Evolutionary conservation across 1,139 yeast species (phyloP), one percentile per base, ranked within the genome.

Genomic region (Candida mesenterica): DNA sequence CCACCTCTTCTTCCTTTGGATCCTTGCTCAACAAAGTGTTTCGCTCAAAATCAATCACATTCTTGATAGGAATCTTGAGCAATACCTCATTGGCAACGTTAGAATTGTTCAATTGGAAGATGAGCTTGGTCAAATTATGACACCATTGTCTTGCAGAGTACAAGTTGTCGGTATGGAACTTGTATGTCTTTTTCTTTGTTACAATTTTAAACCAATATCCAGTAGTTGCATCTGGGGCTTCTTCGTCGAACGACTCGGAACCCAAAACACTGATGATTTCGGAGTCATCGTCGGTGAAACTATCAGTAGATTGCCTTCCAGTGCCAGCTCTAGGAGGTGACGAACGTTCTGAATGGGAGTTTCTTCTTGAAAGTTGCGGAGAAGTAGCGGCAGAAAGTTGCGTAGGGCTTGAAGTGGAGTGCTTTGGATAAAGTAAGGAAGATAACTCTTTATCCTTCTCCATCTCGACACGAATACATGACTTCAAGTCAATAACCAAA

Each of bases 121-220:
- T 79, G 39, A 83, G 81, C 50, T 85, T 86, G 43, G 86, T 85
- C 32, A 90, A 61, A 13, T 75, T 66, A 40, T 81, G 81, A 32
- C 79, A 82, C 97, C 97, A 90, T 28, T 79, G 76, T 39, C 84
- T 70, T 0, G 97, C 97, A 5, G 82, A 67, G 42, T 72, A 77
- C 15, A 76, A 62, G 28, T 83, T 80, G 49, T 89, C 97, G 1
- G 95, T 84, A 42, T 74, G 74, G 49, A 90, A 83, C 31, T 69
- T 68, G 54, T 82, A 82, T 0, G 77, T 72, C 43, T 78, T 77
- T 28, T 71, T 68, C 34, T 73, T 78, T 1, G 92, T 79, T 2
- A 72, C 58, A 20, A 83, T 57, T 37, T 68, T 68, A 43, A 83
- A 71, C 79, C 82, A 77, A 2, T 66, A 71, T 0, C 69, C 63